Evolutionary conservation across 345 rosid species (phyloP).

Genomic region (Angophora floribunda): DNA sequence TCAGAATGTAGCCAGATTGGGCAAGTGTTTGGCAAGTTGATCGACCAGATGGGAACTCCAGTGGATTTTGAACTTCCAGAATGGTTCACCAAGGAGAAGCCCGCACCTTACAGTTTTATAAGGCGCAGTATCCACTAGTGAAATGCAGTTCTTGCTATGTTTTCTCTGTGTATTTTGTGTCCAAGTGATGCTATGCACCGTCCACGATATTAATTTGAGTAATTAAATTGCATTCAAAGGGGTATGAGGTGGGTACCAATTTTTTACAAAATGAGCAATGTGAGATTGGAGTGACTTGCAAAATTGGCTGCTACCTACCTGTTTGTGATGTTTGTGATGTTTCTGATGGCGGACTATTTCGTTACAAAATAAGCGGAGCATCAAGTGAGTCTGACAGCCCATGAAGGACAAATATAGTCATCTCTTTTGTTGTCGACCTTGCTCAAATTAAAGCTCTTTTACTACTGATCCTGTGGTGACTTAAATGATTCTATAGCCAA

Average conservation of each 20-base stretch:
- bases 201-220: not conserved
- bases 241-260: not conserved
- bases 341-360: not conserved
- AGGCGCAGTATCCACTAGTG: conserved; percentile 77
- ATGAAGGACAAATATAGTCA: not conserved
- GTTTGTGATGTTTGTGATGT: not conserved
- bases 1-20: conserved; percentile 28
- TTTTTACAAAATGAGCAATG: not conserved
- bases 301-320: not conserved
- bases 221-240: not conserved
- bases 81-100: conserved; percentile 61
- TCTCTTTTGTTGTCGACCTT: not conserved
- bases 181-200: not conserved
- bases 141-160: not conserved
- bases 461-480: not conserved
- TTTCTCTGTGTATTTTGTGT: not conserved
- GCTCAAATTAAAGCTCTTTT: not conserved
- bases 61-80: conserved; percentile 86
- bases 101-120: conserved; percentile 52
- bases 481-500: not conserved
- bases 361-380: not conserved
- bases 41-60: conserved; percentile 49
- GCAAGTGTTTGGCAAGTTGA: conserved; percentile 48
- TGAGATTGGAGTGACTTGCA: not conserved
- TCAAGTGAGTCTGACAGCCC: not conserved